Evolutionary conservation across 2,329 filamentous ascomycete genomes (phyloP), one percentile per base, ranked within the genome.

Genomic region (Aspergillaceae sp.): DNA sequence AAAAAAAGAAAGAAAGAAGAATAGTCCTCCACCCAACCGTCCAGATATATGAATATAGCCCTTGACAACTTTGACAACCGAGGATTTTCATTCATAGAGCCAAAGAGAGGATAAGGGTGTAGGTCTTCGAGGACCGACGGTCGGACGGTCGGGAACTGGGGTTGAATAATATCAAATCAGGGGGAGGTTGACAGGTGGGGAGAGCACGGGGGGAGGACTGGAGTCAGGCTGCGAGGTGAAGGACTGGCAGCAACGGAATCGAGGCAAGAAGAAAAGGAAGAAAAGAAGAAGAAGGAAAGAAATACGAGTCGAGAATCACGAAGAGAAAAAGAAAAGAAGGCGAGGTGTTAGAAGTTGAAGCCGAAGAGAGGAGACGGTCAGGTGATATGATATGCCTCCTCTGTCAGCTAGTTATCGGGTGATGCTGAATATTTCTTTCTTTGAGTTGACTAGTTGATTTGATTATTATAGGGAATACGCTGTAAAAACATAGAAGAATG

Each of bases 71-170:
- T 30, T 35, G 35, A 41, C 19, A 27, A 37, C 40, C 29, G 37
- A 42, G 19, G 19, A 19, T 19, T 40, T 44, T 41, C 48, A 48
- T 46, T 48, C 55, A 58, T 57, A 51, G 49, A 47, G 41, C 19
- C 19, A 42, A 29, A n/a, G 4, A 32, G 19, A 19, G 19, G 19
- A 19, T 19, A 19, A 19, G 19, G 2, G 19, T 19, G 19, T 19
- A 19, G 19, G 34, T 36, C 34, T 36, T 36, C 34, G 34, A 36
- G 34, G n/a, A 19, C 19, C 19, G 19, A 32, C 37, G 47, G 28
- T 45, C 35, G 43, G 29, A 32, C 36, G 36, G 36, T 38, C 36
- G 36, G 36, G 36, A 19, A 19, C 19, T 19, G 19, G 19, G 19
- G 19, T 19, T 19, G 19, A 38, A 19, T 26, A 38, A 38, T 8